Percentiles rank a stretch among this genome's conserved stretches.
Conservation (phyloP, 2,329 filamentous ascomycete genomes). For the Phialophora macrospora region DNA sequence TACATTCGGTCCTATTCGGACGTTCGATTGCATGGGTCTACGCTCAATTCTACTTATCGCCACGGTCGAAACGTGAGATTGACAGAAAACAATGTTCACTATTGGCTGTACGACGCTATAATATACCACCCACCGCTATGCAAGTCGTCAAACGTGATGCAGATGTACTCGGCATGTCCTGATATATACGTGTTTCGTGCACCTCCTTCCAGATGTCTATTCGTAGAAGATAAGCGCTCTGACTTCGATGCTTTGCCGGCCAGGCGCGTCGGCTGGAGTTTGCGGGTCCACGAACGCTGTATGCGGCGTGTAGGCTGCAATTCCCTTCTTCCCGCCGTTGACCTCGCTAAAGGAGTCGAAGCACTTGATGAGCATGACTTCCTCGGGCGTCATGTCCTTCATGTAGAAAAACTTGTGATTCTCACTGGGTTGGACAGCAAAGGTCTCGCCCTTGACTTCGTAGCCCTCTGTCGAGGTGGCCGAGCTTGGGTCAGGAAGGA, state of each 20-base stretch:
- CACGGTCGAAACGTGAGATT: no score
- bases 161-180: no score
- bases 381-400: conserved; percentile 68
- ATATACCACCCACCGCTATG: conserved; percentile 3
- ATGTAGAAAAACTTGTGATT: conserved; percentile 67
- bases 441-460: conserved; percentile 67
- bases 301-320: conserved; percentile 58
- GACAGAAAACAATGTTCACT: not conserved
- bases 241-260: conserved; percentile 68
- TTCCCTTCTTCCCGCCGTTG: conserved; percentile 46
- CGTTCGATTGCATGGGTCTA: no score
- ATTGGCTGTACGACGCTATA: not conserved
- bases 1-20: no score
- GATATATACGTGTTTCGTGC: conserved; percentile 6
- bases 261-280: conserved; percentile 56
- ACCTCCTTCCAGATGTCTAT: conserved; percentile 45
- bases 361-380: conserved; percentile 62
- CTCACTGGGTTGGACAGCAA: conserved; percentile 62
- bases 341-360: conserved; percentile 56
- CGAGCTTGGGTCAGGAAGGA: conserved; percentile 55
- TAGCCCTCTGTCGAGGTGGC: conserved; percentile 63
- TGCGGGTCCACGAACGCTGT: conserved; percentile 62
- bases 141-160: not conserved
- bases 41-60: no score
- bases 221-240: conserved; percentile 67